Evolutionary conservation across 1,284 basidiomycete species (phyloP).

Genomic region (Leccinum olivaceoglutinosum): DNA sequence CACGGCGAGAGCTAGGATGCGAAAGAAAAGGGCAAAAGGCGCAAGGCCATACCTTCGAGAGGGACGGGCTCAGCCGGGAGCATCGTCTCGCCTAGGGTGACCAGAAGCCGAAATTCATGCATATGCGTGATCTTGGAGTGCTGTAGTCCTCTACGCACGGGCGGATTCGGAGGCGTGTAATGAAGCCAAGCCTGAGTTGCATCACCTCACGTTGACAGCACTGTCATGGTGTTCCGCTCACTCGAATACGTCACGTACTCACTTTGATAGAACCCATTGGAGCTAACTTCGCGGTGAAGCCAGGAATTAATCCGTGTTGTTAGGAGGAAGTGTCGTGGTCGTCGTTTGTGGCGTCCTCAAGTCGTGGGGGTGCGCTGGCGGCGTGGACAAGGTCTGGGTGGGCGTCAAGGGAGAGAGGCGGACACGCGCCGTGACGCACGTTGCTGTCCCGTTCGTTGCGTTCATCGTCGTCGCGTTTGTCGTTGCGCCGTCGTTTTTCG

Average conservation of each 20-base stretch:
- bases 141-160: neutral
- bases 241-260: slow-evolving; percentile 2
- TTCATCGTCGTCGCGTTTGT: too few relatives aligned
- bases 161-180: slow-evolving; percentile 3
- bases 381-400: too few relatives aligned
- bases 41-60: slow-evolving; percentile 6
- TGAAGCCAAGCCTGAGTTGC: neutral
- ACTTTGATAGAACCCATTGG: neutral
- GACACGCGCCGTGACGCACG: too few relatives aligned
- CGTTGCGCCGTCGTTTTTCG: too few relatives aligned
- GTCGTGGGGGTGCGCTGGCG: too few relatives aligned
- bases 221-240: neutral
- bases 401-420: too few relatives aligned
- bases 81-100: neutral
- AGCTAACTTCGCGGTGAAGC: too few relatives aligned
- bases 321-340: too few relatives aligned
- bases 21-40: neutral
- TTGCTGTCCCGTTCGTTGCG: too few relatives aligned
- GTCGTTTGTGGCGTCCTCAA: too few relatives aligned
- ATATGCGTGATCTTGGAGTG: neutral
- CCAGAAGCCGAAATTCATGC: neutral
- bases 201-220: slow-evolving; percentile 1
- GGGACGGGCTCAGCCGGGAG: slow-evolving; percentile 9
- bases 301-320: too few relatives aligned
- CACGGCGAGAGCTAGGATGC: neutral